Base-by-base conservation (phyloP, 2,329 filamentous ascomycete genomes). In the Trichoderma aggressivum region DNA sequence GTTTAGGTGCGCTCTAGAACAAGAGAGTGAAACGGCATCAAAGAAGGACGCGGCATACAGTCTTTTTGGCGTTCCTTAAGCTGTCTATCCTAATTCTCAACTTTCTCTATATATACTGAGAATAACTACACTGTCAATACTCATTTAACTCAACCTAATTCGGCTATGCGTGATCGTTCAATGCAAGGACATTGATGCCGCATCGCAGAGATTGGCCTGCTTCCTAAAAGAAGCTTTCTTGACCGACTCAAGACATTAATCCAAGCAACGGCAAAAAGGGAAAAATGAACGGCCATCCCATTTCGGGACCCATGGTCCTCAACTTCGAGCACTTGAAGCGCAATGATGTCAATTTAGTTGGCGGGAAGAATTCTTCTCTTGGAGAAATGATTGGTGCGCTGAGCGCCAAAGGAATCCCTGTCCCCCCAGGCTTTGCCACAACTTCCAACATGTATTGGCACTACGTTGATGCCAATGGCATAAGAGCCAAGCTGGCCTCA, bases 291-390 rank as follows among this genome's bases (percentile, higher is more conserved):
- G 24, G 18, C 58, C 12, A 16, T 10, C 7, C 32, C 1, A 18
- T 39, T 39, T 34, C 11, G 14, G 60, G 60, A 30, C 60, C 21
- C 8, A 39, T 62, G 16, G 60, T 62, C 36, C 65, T 32, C 34
- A n/a, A 68, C 36, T 68, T 68, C 14, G 55, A 68, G 34, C 65
- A 61, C 30, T 16, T 68, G 21, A 16, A 55, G n/a, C 53, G 50
- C 10, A 68, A 34, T 5, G 65, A 68, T 61, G 65, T 26, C n/a
- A n/a, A 32, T n/a, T 16, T 79, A 8, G 80, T 81, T 7, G 80
- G 80, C 18, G 80, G 80, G 8, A 82, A 82, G 74, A 82, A 81
- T 64, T 78, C 80, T 14, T 82, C 80, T 2, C 72, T 81, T 24
- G 80, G 80, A 4, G 80, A 82, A 72, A 81, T 82, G 79, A 80